Evolutionary conservation across 306 rosid genomes (phyloP).

Genomic region (Rosa multiflora): DNA sequence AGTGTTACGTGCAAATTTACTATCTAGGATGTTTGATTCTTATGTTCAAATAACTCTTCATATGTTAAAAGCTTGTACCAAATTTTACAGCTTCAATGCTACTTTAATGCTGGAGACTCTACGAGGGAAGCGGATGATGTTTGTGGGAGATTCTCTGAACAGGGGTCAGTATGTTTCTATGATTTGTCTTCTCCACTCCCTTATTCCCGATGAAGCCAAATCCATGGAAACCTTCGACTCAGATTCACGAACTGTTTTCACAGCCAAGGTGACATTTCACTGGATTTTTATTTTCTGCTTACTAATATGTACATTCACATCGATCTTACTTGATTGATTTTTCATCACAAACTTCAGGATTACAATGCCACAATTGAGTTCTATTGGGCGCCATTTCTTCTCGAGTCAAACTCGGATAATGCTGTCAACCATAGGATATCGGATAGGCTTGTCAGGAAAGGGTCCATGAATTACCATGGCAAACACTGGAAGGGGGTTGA

Average conservation of each 20-base stretch:
- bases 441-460: conserved; percentile 82
- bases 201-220: conserved; percentile 68
- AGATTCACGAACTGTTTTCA: conserved; percentile 83
- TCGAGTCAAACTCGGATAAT: conserved; percentile 81
- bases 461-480: conserved; percentile 87
- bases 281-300: not conserved
- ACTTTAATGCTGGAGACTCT: conserved; percentile 79
- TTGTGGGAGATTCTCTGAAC: conserved; percentile 89
- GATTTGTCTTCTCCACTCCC: conserved; percentile 78
- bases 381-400: conserved; percentile 98
- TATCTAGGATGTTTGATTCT: not conserved
- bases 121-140: conserved; percentile 94
- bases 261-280: conserved; percentile 58
- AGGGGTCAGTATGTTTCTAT: conserved; percentile 91
- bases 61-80: not conserved
- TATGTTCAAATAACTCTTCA: not conserved
- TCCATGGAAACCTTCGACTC: conserved; percentile 91
- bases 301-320: not conserved
- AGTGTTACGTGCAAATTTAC: not conserved
- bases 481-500: conserved; percentile 83
- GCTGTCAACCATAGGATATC: conserved; percentile 74
- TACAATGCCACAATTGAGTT: conserved; percentile 95
- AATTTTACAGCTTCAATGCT: conserved; percentile 66
- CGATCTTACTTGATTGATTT: not conserved
- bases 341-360: conserved; percentile 36